Base-by-base conservation (phyloP, 129 eudicot species). In the Flaveria linearis region DNA sequence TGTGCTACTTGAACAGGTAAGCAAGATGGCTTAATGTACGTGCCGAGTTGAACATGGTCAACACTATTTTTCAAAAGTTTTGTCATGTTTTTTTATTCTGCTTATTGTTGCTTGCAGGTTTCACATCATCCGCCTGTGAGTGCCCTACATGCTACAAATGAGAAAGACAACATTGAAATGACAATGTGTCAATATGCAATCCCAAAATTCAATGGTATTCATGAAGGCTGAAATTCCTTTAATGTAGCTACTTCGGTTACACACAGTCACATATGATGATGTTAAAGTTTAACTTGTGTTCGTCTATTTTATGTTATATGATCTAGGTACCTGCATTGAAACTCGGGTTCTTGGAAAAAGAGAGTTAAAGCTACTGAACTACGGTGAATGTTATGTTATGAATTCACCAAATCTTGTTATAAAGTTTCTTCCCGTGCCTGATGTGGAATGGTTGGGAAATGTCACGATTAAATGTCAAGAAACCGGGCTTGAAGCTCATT, bases 81-180 rank as follows among this genome's bases (percentile, higher is more conserved):
- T 28, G 13, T 16, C 11, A 46, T 4, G 17, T 45, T 5, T 53
- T 42, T 36, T 56, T 16, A n/a, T 5, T 16, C 7, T 4, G 17
- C 26, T 7, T 57, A 28, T 28, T 7, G 41, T 25, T n/a, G 64
- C 51, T 47, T 77, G 51, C 64, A 91, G 98, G 96, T 93, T 76
- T 93, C 98, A 14, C 98, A 93, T 79, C 98, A 93, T 81, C 98
- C 98, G 8, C 97, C 98, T 2, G 97, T 93, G 28, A 73, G 92
- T 45, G 96, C 95, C 3, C 91, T 93, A 33, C 98, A 93, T 64
- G 98, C 97, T 13, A 88, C 93, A 1, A 87, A 87, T 77, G 91
- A 84, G 75, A 77, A 78, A 39, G 86, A 81, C 16, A 82, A 84
- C 76, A 85, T 93, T 18, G 98, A 93, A 77, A 75, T 85, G 64